Conservation (phyloP, 768 basidiomycete species). For the button mushroom (Agaricus bisporus) region DNA sequence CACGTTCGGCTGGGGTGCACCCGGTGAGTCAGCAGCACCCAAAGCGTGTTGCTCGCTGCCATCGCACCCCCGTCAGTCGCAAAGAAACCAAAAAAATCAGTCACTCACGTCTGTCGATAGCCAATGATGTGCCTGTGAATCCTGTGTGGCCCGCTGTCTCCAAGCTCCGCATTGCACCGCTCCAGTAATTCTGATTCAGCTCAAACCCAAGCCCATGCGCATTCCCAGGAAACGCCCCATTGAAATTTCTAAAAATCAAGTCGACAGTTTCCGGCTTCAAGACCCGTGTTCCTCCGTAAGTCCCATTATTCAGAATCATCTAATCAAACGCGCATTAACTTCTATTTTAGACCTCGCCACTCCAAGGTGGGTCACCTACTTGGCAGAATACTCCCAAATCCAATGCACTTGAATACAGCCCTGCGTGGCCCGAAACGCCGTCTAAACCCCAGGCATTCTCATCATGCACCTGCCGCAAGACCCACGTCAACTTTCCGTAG, state of each 20-base stretch:
- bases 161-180: constrained; percentile 21
- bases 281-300: constrained; percentile 17
- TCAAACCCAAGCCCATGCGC: constrained; percentile 23
- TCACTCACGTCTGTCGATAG: constrained; percentile 22
- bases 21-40: constrained; percentile 19
- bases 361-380: constrained; percentile 6
- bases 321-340: constrained; percentile 1
- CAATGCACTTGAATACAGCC: constrained; percentile 20
- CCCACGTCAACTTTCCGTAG: not conserved
- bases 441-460: constrained; percentile 23
- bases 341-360: too few relatives aligned
- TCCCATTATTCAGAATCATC: constrained; percentile 26
- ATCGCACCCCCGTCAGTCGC: not conserved
- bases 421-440: constrained; percentile 23
- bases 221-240: constrained; percentile 21
- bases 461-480: constrained; percentile 19
- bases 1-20: constrained; percentile 24
- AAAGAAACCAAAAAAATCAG: too few relatives aligned
- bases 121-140: constrained; percentile 21
- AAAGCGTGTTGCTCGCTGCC: constrained; percentile 24
- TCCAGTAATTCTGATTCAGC: constrained; percentile 22
- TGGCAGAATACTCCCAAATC: constrained; percentile 24
- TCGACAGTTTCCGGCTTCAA: constrained; percentile 21
- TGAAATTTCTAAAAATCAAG: constrained; percentile 23
- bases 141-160: constrained; percentile 24